Evolutionary conservation across 2,329 filamentous ascomycete species (phyloP).

Genomic region (Thelonectria rubi): DNA sequence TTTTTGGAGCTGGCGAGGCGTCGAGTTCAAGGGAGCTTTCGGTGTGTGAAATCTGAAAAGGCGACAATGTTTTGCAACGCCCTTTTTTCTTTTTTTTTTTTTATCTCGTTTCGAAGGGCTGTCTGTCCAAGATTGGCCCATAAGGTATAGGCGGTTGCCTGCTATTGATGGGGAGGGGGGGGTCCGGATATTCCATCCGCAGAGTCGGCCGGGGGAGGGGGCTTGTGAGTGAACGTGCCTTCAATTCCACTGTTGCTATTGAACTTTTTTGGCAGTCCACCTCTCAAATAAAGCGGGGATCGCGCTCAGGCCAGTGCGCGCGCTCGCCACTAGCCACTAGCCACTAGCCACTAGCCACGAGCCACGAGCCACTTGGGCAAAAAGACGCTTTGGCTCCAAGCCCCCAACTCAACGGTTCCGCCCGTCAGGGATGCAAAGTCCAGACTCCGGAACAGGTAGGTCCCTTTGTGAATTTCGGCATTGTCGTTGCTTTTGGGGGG

Average conservation of each 20-base stretch:
- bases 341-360: constrained; percentile 3
- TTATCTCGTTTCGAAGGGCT: neutral
- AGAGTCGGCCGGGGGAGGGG: too few species aligned
- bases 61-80: neutral
- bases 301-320: constrained; percentile 23
- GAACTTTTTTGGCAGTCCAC: too few species aligned
- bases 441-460: neutral
- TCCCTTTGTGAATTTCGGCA: constrained; percentile 1
- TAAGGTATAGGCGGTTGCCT: too few species aligned
- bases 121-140: neutral
- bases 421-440: neutral
- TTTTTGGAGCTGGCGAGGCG: neutral
- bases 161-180: too few species aligned
- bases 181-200: too few species aligned
- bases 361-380: neutral
- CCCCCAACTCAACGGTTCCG: constrained; percentile 24
- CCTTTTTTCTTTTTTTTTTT: neutral
- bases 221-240: too few species aligned
- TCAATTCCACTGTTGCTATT: too few species aligned
- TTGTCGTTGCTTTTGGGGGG: constrained; percentile 5
- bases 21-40: too few species aligned
- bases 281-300: constrained; percentile 29
- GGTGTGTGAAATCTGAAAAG: neutral
- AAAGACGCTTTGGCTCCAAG: too few species aligned
- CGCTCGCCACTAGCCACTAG: constrained; percentile 6